Evolutionary conservation across 495 filamentous ascomycete species (phyloP).

Genomic region (Trichoderma gamsii): DNA sequence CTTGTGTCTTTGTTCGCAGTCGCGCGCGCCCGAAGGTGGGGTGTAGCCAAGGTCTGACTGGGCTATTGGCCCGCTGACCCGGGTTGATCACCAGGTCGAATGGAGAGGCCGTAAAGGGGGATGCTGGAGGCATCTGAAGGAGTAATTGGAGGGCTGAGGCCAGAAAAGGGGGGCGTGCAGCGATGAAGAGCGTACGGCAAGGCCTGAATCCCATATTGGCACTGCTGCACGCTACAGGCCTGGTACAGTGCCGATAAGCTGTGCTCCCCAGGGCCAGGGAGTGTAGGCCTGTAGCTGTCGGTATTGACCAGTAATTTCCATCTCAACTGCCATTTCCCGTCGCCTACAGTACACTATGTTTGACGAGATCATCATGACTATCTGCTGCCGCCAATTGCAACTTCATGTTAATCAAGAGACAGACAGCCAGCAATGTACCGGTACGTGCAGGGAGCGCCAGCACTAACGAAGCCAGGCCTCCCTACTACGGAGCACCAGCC

Average conservation of each 20-base stretch:
- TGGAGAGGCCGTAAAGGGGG: constrained; percentile 14
- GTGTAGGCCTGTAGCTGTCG: no score
- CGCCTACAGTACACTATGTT: no score
- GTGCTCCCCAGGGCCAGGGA: no score
- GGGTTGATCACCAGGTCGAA: constrained; percentile 16
- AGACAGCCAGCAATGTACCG: neutral
- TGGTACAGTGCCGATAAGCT: neutral
- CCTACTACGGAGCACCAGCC: neutral
- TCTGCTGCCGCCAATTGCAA: no score
- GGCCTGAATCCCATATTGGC: neutral
- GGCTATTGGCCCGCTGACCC: constrained; percentile 15
- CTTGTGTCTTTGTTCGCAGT: neutral
- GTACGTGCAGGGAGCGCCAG: neutral
- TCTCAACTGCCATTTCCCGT: no score
- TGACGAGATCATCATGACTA: no score
- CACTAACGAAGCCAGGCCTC: neutral
- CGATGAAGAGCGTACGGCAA: neutral
- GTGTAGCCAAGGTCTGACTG: constrained; percentile 10
- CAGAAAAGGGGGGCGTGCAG: neutral
- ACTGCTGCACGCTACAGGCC: neutral
- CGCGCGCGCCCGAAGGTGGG: constrained; percentile 2
- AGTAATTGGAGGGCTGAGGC: neutral
- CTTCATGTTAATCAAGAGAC: no score
- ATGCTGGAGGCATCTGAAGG: constrained; percentile 9
- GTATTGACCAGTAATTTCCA: no score